A percentile compares a stretch with the other conserved stretches of the same genome.
phyloP scores from a whole-genome alignment of 108 stramenopile species.

The Pseudonitzschia multiseries region DNA sequence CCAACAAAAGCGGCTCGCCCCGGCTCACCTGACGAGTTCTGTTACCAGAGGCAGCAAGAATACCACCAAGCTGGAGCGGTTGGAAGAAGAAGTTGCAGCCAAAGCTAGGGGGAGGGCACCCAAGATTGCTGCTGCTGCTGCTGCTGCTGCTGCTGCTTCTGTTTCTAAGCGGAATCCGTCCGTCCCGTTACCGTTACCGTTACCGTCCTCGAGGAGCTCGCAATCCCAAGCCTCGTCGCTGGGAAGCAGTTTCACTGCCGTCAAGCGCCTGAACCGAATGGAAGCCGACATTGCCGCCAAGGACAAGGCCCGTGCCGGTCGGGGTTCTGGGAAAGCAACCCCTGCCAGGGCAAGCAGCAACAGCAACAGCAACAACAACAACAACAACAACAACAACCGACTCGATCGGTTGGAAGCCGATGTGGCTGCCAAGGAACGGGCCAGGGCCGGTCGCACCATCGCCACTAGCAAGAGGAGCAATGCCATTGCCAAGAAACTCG shows the following conservation, averaged over 20 bases:
- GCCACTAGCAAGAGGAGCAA: neutral
- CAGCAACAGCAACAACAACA: too few relatives aligned
- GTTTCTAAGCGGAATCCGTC: neutral
- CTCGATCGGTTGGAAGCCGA: conserved; percentile 20
- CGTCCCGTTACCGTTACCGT: too few relatives aligned
- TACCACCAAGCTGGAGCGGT: neutral
- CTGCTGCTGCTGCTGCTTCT: neutral
- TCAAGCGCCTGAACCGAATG: conserved; percentile 15
- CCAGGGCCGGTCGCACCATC: conserved; percentile 6
- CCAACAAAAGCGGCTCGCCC: neutral
- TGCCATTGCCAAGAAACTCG: neutral
- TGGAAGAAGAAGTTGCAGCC: conserved; percentile 12
- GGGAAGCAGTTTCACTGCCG: neutral
- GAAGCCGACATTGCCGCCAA: conserved; percentile 31
- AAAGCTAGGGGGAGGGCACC: neutral
- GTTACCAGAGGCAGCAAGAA: neutral
- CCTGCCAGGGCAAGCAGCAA: neutral
- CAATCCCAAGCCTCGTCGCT: neutral
- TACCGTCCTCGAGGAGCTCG: neutral
- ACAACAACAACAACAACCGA: neutral
- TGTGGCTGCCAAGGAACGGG: conserved; percentile 16
- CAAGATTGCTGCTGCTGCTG: neutral
- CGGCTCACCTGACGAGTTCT: neutral
- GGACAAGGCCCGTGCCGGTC: conserved; percentile 7
- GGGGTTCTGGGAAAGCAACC: neutral